Percentiles rank a stretch among this genome's conserved stretches.
These are phyloP conservation scores for Saussurea involucrata DNA, from an alignment of 129 eudicot species.

Conservation along the genomic window DNA sequence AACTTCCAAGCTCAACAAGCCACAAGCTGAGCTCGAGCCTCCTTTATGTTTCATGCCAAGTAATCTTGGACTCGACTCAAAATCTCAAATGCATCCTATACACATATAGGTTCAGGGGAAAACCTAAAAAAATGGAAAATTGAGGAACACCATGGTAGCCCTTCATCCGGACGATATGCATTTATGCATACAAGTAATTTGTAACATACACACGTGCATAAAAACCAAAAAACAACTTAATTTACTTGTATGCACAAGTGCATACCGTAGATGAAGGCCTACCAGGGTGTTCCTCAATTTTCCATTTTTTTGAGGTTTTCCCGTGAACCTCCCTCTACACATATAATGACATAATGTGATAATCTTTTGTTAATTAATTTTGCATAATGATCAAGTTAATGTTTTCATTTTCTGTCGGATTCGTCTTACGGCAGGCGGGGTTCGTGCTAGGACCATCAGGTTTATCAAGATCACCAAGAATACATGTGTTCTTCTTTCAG, in stretches of 20 bases:
- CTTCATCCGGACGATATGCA: no score
- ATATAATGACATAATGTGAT: neutral
- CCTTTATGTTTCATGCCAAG: neutral
- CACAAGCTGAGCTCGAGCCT: neutral
- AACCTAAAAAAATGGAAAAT: no score
- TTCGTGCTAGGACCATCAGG: slow-evolving; percentile 84
- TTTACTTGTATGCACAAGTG: no score
- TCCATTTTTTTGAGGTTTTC: no score
- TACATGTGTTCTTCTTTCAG: slow-evolving; percentile 59
- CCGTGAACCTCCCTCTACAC: neutral
- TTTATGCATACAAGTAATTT: no score
- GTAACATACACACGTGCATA: no score
- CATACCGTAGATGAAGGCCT: no score
- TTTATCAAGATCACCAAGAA: slow-evolving; percentile 47
- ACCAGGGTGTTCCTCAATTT: no score
- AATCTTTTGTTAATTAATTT: neutral
- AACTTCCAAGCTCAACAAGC: neutral
- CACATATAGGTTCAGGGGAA: no score
- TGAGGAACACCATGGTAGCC: no score
- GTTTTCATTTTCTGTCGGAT: neutral
- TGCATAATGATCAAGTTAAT: neutral
- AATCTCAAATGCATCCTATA: neutral
- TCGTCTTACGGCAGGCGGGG: slow-evolving; percentile 67
- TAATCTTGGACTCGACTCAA: neutral
- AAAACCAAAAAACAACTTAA: no score